A percentile compares a stretch with the other conserved stretches of the same genome.
phyloP scores from a whole-genome alignment of 1,284 basidiomycete genomes.

The Trametes pubescens region DNA sequence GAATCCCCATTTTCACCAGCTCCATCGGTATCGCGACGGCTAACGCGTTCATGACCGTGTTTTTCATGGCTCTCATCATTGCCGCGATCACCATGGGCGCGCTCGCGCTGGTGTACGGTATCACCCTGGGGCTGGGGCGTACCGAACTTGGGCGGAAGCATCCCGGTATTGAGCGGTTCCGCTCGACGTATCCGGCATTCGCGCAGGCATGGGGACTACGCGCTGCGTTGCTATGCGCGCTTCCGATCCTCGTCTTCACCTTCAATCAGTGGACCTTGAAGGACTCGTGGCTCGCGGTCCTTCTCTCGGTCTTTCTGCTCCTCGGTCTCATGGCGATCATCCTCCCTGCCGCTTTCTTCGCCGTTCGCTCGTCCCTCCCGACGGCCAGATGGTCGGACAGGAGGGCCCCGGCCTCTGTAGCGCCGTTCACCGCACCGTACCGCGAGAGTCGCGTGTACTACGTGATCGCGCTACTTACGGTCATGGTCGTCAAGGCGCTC shows the following conservation, averaged over 20 bases:
- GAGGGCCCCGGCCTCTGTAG: constrained; percentile 43
- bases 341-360: constrained; percentile 53
- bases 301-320: constrained; percentile 74
- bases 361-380: constrained; percentile 49
- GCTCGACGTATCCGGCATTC: constrained; percentile 54
- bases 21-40: constrained; percentile 76
- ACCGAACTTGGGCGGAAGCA: constrained; percentile 37
- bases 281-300: constrained; percentile 83
- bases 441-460: constrained; percentile 64
- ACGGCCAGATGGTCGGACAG: constrained; percentile 35
- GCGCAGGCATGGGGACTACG: constrained; percentile 67
- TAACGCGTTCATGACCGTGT: constrained; percentile 87
- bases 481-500: constrained; percentile 69
- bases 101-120: constrained; percentile 60
- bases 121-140: constrained; percentile 48
- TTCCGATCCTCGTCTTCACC: constrained; percentile 79
- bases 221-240: constrained; percentile 63
- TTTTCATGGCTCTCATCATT: constrained; percentile 74
- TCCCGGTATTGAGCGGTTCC: constrained; percentile 42
- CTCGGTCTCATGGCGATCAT: constrained; percentile 60
- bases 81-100: constrained; percentile 61
- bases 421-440: constrained; percentile 65
- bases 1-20: constrained; percentile 84
- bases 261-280: constrained; percentile 91
- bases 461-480: constrained; percentile 62